Percentiles rank a stretch among this genome's conserved stretches.
Evolutionary conservation across 2,329 filamentous ascomycete genomes (phyloP).

Genomic region (Blumeria hordei): DNA sequence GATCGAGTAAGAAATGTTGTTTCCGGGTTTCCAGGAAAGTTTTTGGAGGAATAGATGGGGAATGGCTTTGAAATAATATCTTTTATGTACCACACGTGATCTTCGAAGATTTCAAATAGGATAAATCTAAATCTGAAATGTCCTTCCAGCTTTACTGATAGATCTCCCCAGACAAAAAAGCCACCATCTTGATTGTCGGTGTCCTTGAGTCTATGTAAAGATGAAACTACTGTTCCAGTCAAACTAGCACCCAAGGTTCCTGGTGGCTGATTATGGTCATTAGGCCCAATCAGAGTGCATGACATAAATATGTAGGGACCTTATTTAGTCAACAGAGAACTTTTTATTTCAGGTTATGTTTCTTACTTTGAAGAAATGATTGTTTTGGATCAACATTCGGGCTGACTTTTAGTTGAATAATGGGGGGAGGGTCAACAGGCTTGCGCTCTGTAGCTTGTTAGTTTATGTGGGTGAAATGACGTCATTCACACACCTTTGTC

Average conservation of each 20-base stretch:
- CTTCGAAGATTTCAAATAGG: slow-evolving; percentile 41
- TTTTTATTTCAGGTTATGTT: background rate
- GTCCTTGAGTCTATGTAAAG: slow-evolving; percentile 61
- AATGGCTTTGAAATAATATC: slow-evolving; percentile 40
- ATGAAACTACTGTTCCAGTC: slow-evolving; percentile 54
- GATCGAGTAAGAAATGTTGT: slow-evolving; percentile 61
- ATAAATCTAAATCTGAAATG: slow-evolving; percentile 51
- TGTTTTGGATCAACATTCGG: slow-evolving; percentile 22
- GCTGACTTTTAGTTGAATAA: slow-evolving; percentile 42
- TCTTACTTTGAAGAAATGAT: slow-evolving; percentile 32
- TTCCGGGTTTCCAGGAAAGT: slow-evolving; percentile 57
- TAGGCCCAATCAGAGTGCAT: slow-evolving; percentile 19
- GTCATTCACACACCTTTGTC: slow-evolving; percentile 35
- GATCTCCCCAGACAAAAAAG: slow-evolving; percentile 78
- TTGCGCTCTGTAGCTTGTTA: slow-evolving; percentile 38
- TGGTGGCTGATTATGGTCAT: slow-evolving; percentile 18
- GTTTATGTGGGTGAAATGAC: background rate
- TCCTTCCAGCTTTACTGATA: slow-evolving; percentile 56
- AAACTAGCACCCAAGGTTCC: slow-evolving; percentile 26
- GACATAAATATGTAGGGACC: slow-evolving; percentile 26
- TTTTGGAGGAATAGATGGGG: slow-evolving; percentile 37
- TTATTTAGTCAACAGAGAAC: slow-evolving; percentile 10
- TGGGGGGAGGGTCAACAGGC: slow-evolving; percentile 69
- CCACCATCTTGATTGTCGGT: slow-evolving; percentile 52
- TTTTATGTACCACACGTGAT: slow-evolving; percentile 8